Evolutionary conservation across 306 rosid genomes (phyloP).

Genomic region (Canavalia ensiformis): DNA sequence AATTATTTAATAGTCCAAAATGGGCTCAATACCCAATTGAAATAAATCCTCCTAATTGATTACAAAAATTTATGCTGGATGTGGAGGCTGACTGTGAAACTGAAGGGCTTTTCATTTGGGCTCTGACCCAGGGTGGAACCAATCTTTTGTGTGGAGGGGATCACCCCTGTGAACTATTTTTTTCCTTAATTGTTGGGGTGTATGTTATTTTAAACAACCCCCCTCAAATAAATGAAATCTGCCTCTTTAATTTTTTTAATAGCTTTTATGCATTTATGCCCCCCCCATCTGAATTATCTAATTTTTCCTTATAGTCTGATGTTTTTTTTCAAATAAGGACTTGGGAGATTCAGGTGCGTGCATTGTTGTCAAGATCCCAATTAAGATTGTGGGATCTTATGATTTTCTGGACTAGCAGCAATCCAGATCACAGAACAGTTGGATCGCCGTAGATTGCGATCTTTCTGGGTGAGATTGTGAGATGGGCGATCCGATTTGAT

Average conservation of each 20-base stretch:
- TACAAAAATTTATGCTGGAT: neutral
- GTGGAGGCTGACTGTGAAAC: neutral
- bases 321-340: neutral
- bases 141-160: neutral
- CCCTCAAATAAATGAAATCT: neutral
- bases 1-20: too few species aligned
- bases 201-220: too few species aligned
- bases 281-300: neutral
- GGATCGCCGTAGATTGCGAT: too few species aligned
- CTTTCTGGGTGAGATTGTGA: too few species aligned
- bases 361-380: too few species aligned
- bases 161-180: neutral
- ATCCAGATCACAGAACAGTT: too few species aligned
- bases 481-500: too few species aligned
- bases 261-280: neutral
- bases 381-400: too few species aligned
- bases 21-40: too few species aligned
- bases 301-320: neutral
- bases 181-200: too few species aligned
- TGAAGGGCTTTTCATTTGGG: neutral
- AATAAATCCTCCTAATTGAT: too few species aligned
- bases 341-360: neutral
- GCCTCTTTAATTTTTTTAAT: neutral
- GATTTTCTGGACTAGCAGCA: too few species aligned
- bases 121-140: neutral